A percentile compares a stretch with the other conserved stretches of the same genome.
Conservation (phyloP, 441 rosid species). For the Melastoma candidum region DNA sequence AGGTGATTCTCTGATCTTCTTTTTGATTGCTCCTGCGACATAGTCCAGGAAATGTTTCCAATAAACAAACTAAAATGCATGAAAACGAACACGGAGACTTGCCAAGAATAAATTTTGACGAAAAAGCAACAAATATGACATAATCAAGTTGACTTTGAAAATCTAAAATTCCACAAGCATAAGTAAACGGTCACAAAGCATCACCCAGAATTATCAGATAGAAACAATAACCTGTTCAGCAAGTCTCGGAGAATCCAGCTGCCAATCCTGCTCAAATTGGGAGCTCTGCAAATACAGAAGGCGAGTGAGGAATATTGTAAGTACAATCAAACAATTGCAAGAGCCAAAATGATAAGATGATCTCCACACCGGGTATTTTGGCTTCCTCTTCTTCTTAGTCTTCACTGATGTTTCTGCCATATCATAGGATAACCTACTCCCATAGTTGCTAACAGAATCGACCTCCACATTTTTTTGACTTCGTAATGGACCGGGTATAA, state of each 20-base stretch:
- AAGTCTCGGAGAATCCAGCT: conserved; percentile 5
- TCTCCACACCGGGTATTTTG: conserved; percentile 1
- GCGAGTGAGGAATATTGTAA: not conserved
- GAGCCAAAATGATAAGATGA: not conserved
- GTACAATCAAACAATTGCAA: not conserved
- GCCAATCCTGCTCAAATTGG: conserved; percentile 6
- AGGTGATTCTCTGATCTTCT: conserved; percentile 7
- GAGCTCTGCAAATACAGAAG: conserved; percentile 4
- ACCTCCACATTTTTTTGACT: conserved; percentile 6
- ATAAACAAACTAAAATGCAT: not conserved
- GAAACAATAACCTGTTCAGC: conserved; percentile 5
- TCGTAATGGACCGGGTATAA: conserved; percentile 2
- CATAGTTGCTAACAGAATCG: conserved; percentile 8
- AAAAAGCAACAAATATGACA: too few species aligned
- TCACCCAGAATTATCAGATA: not conserved
- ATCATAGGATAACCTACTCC: not conserved
- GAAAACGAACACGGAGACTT: too few species aligned
- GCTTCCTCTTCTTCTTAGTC: conserved; percentile 7
- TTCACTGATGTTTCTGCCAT: conserved; percentile 2
- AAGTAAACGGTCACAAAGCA: too few species aligned
- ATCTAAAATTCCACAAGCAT: too few species aligned
- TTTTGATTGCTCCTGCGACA: conserved; percentile 6
- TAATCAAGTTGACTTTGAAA: too few species aligned
- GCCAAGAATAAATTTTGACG: too few species aligned
- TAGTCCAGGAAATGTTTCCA: not conserved